phyloP scores from a whole-genome alignment of 1,139 yeast genomes.

The Candida pseudoviswanathii region DNA sequence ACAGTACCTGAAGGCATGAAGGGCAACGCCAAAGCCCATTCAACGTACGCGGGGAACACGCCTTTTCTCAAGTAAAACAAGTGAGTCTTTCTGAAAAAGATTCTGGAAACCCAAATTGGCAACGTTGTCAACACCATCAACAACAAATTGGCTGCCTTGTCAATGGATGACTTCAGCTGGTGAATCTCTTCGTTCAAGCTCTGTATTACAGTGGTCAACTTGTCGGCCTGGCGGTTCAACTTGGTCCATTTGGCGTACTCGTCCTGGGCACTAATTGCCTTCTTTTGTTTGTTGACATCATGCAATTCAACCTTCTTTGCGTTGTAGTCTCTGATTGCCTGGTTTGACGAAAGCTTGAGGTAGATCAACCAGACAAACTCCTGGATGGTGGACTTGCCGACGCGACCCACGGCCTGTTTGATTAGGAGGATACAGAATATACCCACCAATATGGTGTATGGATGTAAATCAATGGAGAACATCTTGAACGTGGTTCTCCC shows the following conservation, averaged over 20 bases:
- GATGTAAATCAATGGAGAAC: conserved; percentile 27
- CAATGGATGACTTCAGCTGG: conserved; percentile 39
- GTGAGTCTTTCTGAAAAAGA: conserved; percentile 58
- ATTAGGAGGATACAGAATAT: conserved; percentile 34
- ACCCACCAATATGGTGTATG: conserved; percentile 29
- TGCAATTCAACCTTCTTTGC: conserved; percentile 48
- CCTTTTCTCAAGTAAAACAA: conserved; percentile 64
- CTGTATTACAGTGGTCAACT: conserved; percentile 55
- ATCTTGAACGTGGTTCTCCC: background rate
- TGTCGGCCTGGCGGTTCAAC: conserved; percentile 71
- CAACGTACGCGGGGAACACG: conserved; percentile 57
- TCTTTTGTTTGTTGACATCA: conserved; percentile 53
- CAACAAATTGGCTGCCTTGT: conserved; percentile 27
- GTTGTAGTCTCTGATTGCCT: conserved; percentile 35
- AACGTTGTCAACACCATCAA: conserved; percentile 35
- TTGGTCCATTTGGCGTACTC: conserved; percentile 97
- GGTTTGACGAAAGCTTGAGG: conserved; percentile 25
- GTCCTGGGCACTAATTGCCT: conserved; percentile 81
- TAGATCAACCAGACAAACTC: conserved; percentile 44
- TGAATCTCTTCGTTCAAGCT: conserved; percentile 39
- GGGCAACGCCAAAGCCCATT: conserved; percentile 63
- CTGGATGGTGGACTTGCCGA: conserved; percentile 41
- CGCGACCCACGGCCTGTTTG: conserved; percentile 30
- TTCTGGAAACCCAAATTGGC: conserved; percentile 54
- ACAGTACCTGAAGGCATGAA: conserved; percentile 57